phyloP scores from a whole-genome alignment of 2,329 filamentous ascomycete genomes.

The Fusarium sarcochroum region DNA sequence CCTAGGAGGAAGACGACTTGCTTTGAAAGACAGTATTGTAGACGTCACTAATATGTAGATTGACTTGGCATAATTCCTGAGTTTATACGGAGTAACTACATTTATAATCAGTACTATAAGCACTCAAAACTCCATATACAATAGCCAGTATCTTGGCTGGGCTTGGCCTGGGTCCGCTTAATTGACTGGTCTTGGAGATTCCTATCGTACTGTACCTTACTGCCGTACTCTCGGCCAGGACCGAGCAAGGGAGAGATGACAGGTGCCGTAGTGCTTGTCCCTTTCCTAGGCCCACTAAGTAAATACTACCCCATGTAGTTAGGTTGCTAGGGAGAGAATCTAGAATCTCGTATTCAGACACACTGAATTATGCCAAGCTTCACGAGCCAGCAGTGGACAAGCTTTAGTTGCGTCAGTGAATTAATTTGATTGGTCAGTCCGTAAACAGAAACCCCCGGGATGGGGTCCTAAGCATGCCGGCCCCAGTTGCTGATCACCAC shows the following conservation, averaged over 20 bases:
- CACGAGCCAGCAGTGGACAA: not conserved
- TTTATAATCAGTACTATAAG: constrained; percentile 10
- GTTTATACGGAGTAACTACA: not conserved
- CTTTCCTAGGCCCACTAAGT: constrained; percentile 1
- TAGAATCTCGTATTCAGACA: constrained; percentile 31
- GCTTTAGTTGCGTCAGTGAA: constrained; percentile 5
- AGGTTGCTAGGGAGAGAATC: constrained; percentile 17
- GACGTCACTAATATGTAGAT: constrained; percentile 4
- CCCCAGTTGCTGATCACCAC: constrained; percentile 27
- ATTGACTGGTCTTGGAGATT: not conserved
- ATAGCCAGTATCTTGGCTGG: constrained; percentile 1
- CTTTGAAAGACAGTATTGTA: not conserved
- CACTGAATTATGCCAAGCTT: constrained; percentile 28
- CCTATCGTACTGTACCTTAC: not conserved
- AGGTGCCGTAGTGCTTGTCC: constrained; percentile 15
- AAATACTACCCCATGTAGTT: not conserved
- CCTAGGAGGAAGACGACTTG: not conserved
- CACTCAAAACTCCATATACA: constrained; percentile 11
- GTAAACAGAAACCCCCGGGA: constrained; percentile 29
- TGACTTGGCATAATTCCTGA: constrained; percentile 14
- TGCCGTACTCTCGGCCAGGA: constrained; percentile 6
- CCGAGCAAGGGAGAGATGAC: constrained; percentile 10
- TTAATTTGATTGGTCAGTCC: constrained; percentile 19
- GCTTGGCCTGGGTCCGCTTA: not conserved
- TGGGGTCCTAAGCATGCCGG: constrained; percentile 21